Evolutionary conservation across 2,329 filamentous ascomycete species (phyloP), one percentile per base, ranked within the genome.

Genomic region (Penicillium psychrosexuale): DNA sequence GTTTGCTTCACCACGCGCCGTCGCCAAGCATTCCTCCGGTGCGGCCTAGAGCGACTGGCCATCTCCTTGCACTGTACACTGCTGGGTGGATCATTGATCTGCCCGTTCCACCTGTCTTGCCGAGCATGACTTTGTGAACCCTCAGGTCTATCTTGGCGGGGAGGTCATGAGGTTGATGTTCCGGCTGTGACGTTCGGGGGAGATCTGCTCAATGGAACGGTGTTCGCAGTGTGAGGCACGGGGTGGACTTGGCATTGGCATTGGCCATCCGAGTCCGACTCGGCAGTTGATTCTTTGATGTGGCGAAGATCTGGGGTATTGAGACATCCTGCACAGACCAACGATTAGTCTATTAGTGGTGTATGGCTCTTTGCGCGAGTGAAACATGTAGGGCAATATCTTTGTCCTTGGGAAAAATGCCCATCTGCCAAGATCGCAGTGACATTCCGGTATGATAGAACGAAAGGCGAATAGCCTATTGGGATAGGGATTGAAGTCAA

Each of bases 11-110:
- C 38, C 33, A 39, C 31, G 38, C 54, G 49, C 49, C 45, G 12
- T 27, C 39, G 50, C 54, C 54, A 56, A 56, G 54, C 50, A 53
- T 53, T 53, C 49, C 50, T 46, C 43, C 37, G 37, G 44, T 43
- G 31, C 43, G n/a, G 37, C 13, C 51, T 15, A 30, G 45, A 33
- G 30, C 22, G 5, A 52, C 33, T 36, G 36, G 27, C 19, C 15
- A 11, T 30, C 47, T 43, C 30, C 47, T 40, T 55, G 49, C 42
- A 33, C 31, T 24, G 12, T 44, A 47, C 47, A 24, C 49, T 31
- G 48, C 42, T 37, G 22, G 43, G 42, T 46, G 38, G 50, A 49
- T 56, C 50, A 56, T 52, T 56, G 45, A 56, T 56, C 28, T 53
- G 50, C 31, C 31, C 40, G 54, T 45, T 56, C 33, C 17, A 36